Base-by-base conservation (phyloP, 2,329 filamentous ascomycete genomes). In the Ceratocystiopsis minuta region DNA sequence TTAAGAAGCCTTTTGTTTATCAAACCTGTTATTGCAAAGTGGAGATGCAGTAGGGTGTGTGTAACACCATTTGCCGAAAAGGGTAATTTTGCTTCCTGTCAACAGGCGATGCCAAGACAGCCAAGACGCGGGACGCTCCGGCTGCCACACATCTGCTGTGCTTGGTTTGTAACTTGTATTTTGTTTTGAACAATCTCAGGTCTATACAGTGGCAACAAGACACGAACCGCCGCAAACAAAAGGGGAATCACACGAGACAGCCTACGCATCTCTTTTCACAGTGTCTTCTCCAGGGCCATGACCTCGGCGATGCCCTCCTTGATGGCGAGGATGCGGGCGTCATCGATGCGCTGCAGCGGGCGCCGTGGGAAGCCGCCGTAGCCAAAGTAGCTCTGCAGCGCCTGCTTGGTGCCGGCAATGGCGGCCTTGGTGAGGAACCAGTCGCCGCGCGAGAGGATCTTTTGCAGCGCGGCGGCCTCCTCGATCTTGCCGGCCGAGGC, bases 331-430 rank as follows among this genome's bases (percentile, higher is more conserved):
- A 70, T 63, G 53, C 64, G 65, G 34, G 69, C 73, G 52, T 74
- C 59, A 35, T 72, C 67, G 40, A 84, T 59, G 46, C 74, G 67
- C 66, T 77, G 78, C 49, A 87, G 67, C 41, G 84, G 84, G 52
- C 70, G 67, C 46, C 85, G 71, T 6, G 83, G 81, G 56, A 75
- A 74, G 4, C 80, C 81, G 24, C 84, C 84, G 56, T 92, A 92
- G 39, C 83, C 83, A 55, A 75, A 85, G 58, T 85, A 85, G 50
- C 66, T 74, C 64, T 90, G 76, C 51, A 92, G 77, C 12, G 80
- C 82, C 50, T 72, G 74, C 68, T 92, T 92, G 17, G 85, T 90
- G n/a, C 82, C 84, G 1, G 84, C 78, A 52, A 90, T 85, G 37
- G 81, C 81, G 0, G 79, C 68, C 63, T 86, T 86, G 47, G 84